Evolutionary conservation across 495 filamentous ascomycete species (phyloP).

Genomic region (Xylaria castorea): DNA sequence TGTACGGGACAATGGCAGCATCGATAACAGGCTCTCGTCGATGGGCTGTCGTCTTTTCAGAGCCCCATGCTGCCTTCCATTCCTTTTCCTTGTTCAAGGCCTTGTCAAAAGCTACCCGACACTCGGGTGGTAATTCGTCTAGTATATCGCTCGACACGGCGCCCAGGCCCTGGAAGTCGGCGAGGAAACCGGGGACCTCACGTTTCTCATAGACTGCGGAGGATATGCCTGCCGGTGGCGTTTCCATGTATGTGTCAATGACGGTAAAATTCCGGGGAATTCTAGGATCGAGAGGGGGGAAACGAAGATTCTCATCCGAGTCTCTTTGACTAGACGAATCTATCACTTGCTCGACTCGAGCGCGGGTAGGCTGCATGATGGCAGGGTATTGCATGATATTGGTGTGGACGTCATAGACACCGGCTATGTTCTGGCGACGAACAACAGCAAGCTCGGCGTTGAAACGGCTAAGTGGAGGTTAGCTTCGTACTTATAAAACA

Average conservation of each 20-base stretch:
- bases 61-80: conserved; percentile 78
- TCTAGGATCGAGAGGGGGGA: conserved; percentile 67
- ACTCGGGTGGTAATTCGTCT: conserved; percentile 72
- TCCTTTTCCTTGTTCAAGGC: conserved; percentile 64
- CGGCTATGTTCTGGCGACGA: conserved; percentile 71
- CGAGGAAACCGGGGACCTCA: conserved; percentile 49
- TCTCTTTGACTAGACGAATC: conserved; percentile 40
- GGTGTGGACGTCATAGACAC: conserved; percentile 92
- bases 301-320: conserved; percentile 48
- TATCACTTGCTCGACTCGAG: conserved; percentile 72
- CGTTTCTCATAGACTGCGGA: conserved; percentile 56
- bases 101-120: conserved; percentile 70
- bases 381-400: conserved; percentile 86
- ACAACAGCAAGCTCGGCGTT: conserved; percentile 71
- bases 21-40: conserved; percentile 58
- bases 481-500: conserved; percentile 34
- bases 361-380: conserved; percentile 89
- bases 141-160: conserved; percentile 71
- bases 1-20: conserved; percentile 61
- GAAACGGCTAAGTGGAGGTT: conserved; percentile 67
- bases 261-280: conserved; percentile 78
- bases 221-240: conserved; percentile 54
- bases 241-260: conserved; percentile 71
- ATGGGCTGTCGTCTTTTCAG: conserved; percentile 60
- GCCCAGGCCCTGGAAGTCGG: conserved; percentile 69